Percentiles rank a stretch among this genome's conserved stretches.
phyloP scores from a whole-genome alignment of 441 rosid genomes.

The Pelargonium cotyledonis region DNA sequence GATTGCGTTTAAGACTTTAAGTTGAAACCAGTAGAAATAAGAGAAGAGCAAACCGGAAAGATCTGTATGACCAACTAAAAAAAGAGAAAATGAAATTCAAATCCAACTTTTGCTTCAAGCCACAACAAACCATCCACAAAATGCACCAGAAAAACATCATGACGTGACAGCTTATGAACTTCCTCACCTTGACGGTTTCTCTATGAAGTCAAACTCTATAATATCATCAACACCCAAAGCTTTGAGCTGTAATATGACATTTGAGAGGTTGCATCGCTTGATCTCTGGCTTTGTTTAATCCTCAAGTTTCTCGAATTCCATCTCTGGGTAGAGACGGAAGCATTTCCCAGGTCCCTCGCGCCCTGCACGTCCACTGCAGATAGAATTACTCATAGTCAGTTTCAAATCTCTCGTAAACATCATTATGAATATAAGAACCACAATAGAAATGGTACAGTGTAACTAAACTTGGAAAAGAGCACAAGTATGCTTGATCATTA shows the following conservation, averaged over 20 bases:
- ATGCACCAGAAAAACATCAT: not conserved
- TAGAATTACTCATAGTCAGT: conserved; percentile 19
- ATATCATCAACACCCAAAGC: conserved; percentile 89
- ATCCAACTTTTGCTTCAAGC: no score
- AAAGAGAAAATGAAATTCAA: no score
- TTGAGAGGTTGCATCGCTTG: conserved; percentile 86
- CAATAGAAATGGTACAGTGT: no score
- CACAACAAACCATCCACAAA: not conserved
- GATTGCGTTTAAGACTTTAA: not conserved
- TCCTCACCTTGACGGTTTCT: conserved; percentile 78
- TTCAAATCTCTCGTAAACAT: conserved; percentile 8
- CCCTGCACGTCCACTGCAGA: conserved; percentile 88
- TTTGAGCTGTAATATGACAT: conserved; percentile 85
- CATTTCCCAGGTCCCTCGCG: conserved; percentile 94
- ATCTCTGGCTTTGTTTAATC: conserved; percentile 89
- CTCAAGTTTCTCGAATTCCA: conserved; percentile 83
- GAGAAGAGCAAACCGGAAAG: not conserved
- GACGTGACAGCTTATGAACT: conserved; percentile 10
- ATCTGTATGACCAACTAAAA: not conserved
- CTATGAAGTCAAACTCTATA: conserved; percentile 85
- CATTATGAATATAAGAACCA: not conserved
- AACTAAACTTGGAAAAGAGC: no score
- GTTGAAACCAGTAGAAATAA: no score
- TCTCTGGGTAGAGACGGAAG: conserved; percentile 85
- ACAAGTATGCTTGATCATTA: no score